Base-by-base conservation (phyloP, 2,329 filamentous ascomycete species). In the Botrytis sinoallii region DNA sequence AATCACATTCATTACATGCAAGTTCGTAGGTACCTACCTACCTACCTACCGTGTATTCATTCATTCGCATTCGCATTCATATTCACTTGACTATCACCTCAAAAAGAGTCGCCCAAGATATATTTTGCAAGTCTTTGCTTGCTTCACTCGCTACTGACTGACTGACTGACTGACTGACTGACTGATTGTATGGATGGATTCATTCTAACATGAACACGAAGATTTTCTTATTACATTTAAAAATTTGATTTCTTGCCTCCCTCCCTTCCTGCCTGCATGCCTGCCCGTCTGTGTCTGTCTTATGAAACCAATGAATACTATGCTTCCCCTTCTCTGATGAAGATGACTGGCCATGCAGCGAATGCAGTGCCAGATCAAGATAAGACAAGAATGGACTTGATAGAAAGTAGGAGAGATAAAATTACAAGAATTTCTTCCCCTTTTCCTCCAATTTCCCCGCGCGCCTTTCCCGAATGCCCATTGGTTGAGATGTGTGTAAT, bases 391-490 rank as follows among this genome's bases (percentile, higher is more conserved):
- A 40, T 20, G 38, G 38, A 44, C 38, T 64, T 42, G 61, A 57
- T 57, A 42, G 66, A 69, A 69, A 42, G n/a, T 57, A 44, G 66
- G 44, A 44, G 66, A 69, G 66, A 57, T 69, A 69, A 69, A 69
- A 69, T 69, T 69, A 69, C 66, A 69, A 59, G 52, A 57, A 57
- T 69, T 55, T 42, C 35, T 57, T 67, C 64, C 65, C 35, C 38
- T 63, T 57, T 38, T 12, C 29, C 29, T 52, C 65, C 65, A n/a
- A 42, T 68, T 68, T 35, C 66, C 48, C 48, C 66, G 48, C 66
- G 48, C 66, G 48, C 66, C 66, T 57, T 69, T 10, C 48, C 66
- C 42, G 66, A 40, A 42, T 69, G 66, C 35, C 66, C 66, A 57
- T 42, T 57, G 66, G n/a, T 57, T 69, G 64, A 67, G 22, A 38